Conservation (phyloP, 2,329 filamentous ascomycete species). For the Aspergillus pseudonomiae region DNA sequence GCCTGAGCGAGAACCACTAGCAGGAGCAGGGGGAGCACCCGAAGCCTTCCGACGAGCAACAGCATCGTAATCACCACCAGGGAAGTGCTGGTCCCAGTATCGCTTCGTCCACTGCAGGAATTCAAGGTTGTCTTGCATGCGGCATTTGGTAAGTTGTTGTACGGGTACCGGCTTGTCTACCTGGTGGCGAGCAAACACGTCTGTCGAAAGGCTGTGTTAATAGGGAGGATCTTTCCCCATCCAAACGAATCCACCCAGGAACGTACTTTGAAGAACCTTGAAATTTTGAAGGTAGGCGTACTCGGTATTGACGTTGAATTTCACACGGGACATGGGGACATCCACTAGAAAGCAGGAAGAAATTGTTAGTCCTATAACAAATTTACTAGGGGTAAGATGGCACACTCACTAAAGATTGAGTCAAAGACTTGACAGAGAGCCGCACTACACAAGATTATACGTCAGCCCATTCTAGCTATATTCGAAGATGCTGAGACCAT, state of each 20-base stretch:
- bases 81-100: conserved; percentile 98
- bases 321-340: conserved; percentile 91
- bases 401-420: conserved; percentile 79
- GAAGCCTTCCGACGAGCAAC: conserved; percentile 80
- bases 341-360: conserved; percentile 59
- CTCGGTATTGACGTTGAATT: conserved; percentile 97
- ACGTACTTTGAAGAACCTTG: conserved; percentile 91
- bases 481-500: background rate
- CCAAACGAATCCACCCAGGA: background rate
- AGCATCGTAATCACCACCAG: conserved; percentile 95
- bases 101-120: conserved; percentile 96
- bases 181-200: conserved; percentile 80
- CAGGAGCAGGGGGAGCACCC: conserved; percentile 55
- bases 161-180: conserved; percentile 91
- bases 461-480: conserved; percentile 6
- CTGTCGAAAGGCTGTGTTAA: conserved; percentile 40
- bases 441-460: conserved; percentile 61
- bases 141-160: conserved; percentile 89
- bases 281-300: conserved; percentile 99
- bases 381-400: background rate
- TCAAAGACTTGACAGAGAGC: conserved; percentile 97
- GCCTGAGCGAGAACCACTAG: conserved; percentile 54
- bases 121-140: conserved; percentile 99
- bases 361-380: background rate
- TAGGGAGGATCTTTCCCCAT: background rate